Conservation (phyloP, 129 eudicot species). For the Artemisia annua region DNA sequence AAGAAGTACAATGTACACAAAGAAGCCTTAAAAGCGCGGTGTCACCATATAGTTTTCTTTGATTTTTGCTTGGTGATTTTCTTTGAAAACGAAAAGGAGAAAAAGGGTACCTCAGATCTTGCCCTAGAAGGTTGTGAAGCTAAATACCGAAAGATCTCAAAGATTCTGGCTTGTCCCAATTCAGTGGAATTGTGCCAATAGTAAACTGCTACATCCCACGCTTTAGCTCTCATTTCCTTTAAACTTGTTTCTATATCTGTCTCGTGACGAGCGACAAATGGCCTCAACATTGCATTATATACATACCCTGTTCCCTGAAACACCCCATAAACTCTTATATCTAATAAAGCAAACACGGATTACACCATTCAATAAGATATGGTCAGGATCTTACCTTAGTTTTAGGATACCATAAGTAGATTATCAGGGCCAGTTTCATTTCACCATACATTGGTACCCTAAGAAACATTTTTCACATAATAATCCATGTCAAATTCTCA, state of each 20-base stretch:
- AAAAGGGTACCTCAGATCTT: constrained; percentile 53
- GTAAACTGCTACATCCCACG: constrained; percentile 82
- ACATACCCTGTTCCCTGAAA: constrained; percentile 77
- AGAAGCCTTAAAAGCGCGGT: constrained; percentile 5
- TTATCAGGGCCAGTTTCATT: constrained; percentile 79
- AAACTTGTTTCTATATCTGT: constrained; percentile 75
- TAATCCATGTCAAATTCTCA: constrained; percentile 10
- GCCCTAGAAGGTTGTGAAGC: constrained; percentile 48
- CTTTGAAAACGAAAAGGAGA: constrained; percentile 35
- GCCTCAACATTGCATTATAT: constrained; percentile 67
- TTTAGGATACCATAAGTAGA: constrained; percentile 95
- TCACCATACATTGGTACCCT: constrained; percentile 98
- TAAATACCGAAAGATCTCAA: constrained; percentile 57
- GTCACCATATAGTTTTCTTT: constrained; percentile 35
- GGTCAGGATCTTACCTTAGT: constrained; percentile 58
- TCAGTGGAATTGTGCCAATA: constrained; percentile 85
- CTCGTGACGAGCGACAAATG: constrained; percentile 68
- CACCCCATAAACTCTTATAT: constrained; percentile 9
- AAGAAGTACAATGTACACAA: constrained; percentile 30
- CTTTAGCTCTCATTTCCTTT: constrained; percentile 60
- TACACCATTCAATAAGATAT: constrained; percentile 1
- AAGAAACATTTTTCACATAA: constrained; percentile 8
- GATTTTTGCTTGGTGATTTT: constrained; percentile 31
- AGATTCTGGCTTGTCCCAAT: constrained; percentile 60
- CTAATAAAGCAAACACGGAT: background rate